Base-by-base conservation (phyloP, 2,329 filamentous ascomycete species). In the Lachnellula hyalina region DNA sequence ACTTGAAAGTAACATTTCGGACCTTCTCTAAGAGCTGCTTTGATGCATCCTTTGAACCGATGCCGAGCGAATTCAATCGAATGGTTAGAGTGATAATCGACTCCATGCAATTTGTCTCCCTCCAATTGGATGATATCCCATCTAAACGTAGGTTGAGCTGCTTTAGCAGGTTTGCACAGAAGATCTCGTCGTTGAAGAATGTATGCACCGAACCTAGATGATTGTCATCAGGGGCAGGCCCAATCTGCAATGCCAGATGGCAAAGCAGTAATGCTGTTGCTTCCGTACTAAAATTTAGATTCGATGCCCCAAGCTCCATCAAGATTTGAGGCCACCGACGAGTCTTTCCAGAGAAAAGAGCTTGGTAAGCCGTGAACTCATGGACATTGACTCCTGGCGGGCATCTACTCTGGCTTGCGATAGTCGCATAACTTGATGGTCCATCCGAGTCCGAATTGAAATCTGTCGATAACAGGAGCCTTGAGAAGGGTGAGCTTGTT, bases 221-320 rank as follows among this genome's bases (percentile, higher is more conserved):
- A 19, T 74, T 65, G 2, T 60, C 35, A 0, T 62, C 50, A 4
- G 58, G 53, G 2, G 40, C 11, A 15, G 83, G 82, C 0, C 86
- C 86, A 1, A 73, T 75, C 58, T 88, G 79, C 0, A 78, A 57
- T 0, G 76, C 71, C 1, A 88, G 68, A 8, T 80, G 77, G 1
- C 71, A 69, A 1, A 89, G 64, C 0, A 86, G 60, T 0, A 70
- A 55, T 32, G 73, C 73, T 0, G 79, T 80, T 0, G 76, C 72
- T 32, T 80, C 74, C 0, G 75, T 76, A 32, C 79, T 81, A 57
- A 88, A 81, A 57, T 87, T 86, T 3, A 90, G 50, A 55, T 78
- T 79, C 0, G 76, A 74, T 1, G 77, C 74, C 0, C 74, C 77
- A 3, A 84, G 62, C 57, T 83, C 79, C 0, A 73, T 56, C 0